Base-by-base conservation (phyloP, 2,329 filamentous ascomycete species). In the Lecanicillium sp. region DNA sequence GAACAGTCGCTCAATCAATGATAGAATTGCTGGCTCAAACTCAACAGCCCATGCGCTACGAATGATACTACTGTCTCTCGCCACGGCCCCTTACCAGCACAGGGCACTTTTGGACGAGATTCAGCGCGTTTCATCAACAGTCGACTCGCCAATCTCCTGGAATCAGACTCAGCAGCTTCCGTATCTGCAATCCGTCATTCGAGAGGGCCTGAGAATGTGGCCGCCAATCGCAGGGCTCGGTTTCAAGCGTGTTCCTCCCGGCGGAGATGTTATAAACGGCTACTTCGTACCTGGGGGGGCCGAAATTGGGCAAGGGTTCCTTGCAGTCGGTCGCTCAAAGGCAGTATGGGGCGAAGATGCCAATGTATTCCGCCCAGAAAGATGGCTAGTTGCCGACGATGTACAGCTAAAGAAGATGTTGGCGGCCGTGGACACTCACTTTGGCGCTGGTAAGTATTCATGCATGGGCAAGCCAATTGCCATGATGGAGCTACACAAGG, bases 11-110 rank as follows among this genome's bases (percentile, higher is more conserved):
- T n/a, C n/a, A 29, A 39, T 28, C 13, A 17, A 14, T 28, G 4
- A n/a, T 4, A 74, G 70, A 45, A 72, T 77, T 49, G 74, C 74
- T 13, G 76, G 76, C 18, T 77, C 75, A 15, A 75, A 79, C 55
- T 77, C 74, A 0, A 77, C 75, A 0, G 74, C 75, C 0, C 70
- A 68, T 0, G 65, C 66, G 1, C 58, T 79, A 3, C 68, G 74
- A 3, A 62, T 68, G 43, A 72, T 64, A 4, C 42, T 78, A 29
- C 64, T 77, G 25, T 68, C 71, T 42, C 53, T 77, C 29, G 63
- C 69, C 29, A 71, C 67, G 28, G 62, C 66, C 17, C 56, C 59
- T 2, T 53, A 47, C 0, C 60, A 72, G 10, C 67, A 72, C 46
- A 37, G 48, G 3, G 44, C 46, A 4, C 51, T 76, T 1, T 46